Evolutionary conservation across 768 basidiomycete genomes (phyloP).

Genomic region (Chiua virens): DNA sequence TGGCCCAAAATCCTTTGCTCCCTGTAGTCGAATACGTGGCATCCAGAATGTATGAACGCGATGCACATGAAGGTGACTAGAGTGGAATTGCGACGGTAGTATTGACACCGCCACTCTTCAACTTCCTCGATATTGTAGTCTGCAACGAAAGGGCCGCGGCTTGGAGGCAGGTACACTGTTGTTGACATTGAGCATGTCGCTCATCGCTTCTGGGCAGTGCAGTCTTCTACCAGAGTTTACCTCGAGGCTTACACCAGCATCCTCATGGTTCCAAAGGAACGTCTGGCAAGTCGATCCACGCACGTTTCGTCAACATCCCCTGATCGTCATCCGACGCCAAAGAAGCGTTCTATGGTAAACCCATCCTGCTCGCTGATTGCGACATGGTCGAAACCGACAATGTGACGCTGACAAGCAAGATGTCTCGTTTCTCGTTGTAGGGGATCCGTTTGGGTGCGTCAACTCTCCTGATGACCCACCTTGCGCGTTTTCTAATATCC

Average conservation of each 20-base stretch:
- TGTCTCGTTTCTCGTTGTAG: slow-evolving; percentile 89
- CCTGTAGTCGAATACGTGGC: no score
- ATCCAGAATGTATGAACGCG: no score
- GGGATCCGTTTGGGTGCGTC: slow-evolving; percentile 90
- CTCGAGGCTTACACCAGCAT: slow-evolving; percentile 98
- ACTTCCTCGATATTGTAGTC: no score
- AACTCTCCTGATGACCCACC: no score
- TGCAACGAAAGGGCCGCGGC: slow-evolving; percentile 91
- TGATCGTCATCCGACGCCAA: slow-evolving; percentile 35
- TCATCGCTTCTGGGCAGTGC: slow-evolving; percentile 51
- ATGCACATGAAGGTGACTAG: no score
- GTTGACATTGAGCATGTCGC: neutral
- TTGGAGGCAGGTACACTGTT: slow-evolving; percentile 58
- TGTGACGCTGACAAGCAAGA: slow-evolving; percentile 75
- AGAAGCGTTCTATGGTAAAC: slow-evolving; percentile 91
- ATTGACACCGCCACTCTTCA: no score
- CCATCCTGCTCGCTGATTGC: slow-evolving; percentile 87
- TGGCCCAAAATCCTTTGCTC: no score
- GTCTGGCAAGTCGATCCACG: slow-evolving; percentile 58
- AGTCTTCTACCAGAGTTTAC: slow-evolving; percentile 79
- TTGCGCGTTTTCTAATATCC: neutral
- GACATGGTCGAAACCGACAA: slow-evolving; percentile 95
- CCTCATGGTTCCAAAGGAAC: slow-evolving; percentile 86
- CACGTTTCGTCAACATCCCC: neutral
- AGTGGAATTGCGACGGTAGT: no score